phyloP scores from a whole-genome alignment of 441 rosid genomes.

The Breynia disticha region DNA sequence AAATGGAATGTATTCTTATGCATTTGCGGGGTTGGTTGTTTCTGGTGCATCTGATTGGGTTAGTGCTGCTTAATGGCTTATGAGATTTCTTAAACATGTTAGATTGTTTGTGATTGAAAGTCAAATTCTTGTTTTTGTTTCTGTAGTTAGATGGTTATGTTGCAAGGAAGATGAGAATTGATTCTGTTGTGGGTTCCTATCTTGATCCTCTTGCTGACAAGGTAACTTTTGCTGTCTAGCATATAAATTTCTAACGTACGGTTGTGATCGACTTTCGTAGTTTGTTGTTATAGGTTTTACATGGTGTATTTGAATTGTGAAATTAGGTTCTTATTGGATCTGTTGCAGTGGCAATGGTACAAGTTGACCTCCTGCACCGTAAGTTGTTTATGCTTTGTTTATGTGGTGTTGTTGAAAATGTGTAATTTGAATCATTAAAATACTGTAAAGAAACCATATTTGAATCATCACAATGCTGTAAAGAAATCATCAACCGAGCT shows the following conservation, averaged over 20 bases:
- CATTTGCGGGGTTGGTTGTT: constrained; percentile 55
- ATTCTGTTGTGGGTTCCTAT: constrained; percentile 93
- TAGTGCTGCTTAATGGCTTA: constrained; percentile 1
- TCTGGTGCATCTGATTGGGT: constrained; percentile 94
- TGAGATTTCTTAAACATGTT: neutral
- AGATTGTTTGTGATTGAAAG: neutral
- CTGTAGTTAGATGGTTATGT: constrained; percentile 80
- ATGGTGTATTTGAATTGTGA: neutral
- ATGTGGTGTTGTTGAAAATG: neutral
- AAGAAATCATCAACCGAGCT: no score
- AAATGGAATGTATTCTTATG: constrained; percentile 61
- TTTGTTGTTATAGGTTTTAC: no score
- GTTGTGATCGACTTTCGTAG: no score
- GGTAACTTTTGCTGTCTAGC: constrained; percentile 26
- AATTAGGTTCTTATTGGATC: constrained; percentile 80
- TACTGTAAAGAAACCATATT: neutral
- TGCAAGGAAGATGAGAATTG: constrained; percentile 80
- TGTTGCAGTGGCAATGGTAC: constrained; percentile 84
- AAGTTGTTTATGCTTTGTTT: constrained; percentile 24
- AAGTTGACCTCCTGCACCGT: constrained; percentile 70
- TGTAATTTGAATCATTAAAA: neutral
- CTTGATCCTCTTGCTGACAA: constrained; percentile 98
- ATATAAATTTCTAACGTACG: neutral
- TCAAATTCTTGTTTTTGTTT: constrained; percentile 10
- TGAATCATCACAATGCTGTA: neutral